These are phyloP conservation scores for Aspergillus costaricaensis DNA, from an alignment of 2,329 filamentous ascomycete species.

Conservation along the genomic window DNA sequence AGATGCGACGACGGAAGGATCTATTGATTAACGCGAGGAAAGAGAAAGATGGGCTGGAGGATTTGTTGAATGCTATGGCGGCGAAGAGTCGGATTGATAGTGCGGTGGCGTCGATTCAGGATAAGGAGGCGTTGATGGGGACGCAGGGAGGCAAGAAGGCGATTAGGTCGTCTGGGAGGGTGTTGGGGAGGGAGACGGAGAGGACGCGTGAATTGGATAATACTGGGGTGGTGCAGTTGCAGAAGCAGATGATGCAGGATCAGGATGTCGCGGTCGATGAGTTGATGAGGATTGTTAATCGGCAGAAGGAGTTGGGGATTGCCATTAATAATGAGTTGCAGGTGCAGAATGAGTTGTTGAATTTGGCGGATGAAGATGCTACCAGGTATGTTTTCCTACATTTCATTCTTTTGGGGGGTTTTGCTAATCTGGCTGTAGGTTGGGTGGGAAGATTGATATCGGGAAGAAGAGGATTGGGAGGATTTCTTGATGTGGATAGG, in stretches of 20 bases:
- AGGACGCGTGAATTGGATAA: constrained; percentile 65
- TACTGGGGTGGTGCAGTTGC: constrained; percentile 63
- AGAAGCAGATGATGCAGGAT: constrained; percentile 62
- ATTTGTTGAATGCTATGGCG: constrained; percentile 60
- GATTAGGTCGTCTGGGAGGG: constrained; percentile 50
- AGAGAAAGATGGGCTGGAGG: constrained; percentile 64
- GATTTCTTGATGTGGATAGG: constrained; percentile 40
- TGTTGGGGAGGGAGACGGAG: constrained; percentile 60
- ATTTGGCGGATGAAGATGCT: constrained; percentile 60
- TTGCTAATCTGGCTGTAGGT: constrained; percentile 30
- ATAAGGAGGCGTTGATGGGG: constrained; percentile 47
- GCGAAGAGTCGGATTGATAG: constrained; percentile 51
- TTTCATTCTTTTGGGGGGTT: neutral
- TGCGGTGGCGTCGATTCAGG: constrained; percentile 49
- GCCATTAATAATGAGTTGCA: constrained; percentile 64
- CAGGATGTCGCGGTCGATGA: constrained; percentile 63
- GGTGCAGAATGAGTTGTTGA: constrained; percentile 63
- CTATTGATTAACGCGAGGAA: constrained; percentile 59
- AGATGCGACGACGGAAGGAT: constrained; percentile 60
- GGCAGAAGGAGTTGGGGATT: constrained; percentile 64
- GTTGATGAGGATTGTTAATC: constrained; percentile 58
- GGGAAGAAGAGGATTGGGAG: constrained; percentile 50
- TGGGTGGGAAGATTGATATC: constrained; percentile 50
- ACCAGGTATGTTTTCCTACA: constrained; percentile 43
- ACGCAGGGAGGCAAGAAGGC: constrained; percentile 25